A percentile compares a stretch with the other conserved stretches of the same genome.
phyloP scores from a whole-genome alignment of 2,329 filamentous ascomycete species.

The Intubia oerlemansii region DNA sequence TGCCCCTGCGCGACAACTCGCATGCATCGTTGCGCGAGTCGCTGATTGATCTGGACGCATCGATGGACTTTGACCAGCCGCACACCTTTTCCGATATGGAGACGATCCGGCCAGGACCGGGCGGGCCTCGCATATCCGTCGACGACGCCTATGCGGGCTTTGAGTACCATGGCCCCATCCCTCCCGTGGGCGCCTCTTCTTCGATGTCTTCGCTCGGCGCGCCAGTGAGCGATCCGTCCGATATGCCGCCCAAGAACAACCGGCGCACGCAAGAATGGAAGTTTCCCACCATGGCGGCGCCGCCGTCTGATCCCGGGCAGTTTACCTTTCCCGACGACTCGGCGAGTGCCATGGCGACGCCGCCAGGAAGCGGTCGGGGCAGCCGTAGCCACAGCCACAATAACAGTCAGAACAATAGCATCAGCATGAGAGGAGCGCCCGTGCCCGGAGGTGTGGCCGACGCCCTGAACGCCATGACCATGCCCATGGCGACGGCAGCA shows the following conservation, averaged over 20 bases:
- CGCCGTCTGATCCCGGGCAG: conserved; percentile 25
- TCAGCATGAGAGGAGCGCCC: no score
- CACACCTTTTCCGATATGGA: conserved; percentile 39
- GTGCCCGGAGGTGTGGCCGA: no score
- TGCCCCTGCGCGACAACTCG: conserved; percentile 37
- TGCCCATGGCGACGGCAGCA: no score
- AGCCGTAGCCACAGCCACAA: conserved; percentile 2
- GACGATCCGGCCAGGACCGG: conserved; percentile 26
- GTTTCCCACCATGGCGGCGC: conserved; percentile 24
- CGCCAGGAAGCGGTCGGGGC: conserved; percentile 1
- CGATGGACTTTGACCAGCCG: conserved; percentile 27
- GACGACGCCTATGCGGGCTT: conserved; percentile 30
- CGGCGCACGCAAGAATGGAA: conserved; percentile 27
- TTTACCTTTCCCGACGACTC: neutral
- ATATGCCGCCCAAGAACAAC: conserved; percentile 21
- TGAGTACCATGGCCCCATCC: no score
- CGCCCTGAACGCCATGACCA: no score
- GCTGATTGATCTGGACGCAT: conserved; percentile 42
- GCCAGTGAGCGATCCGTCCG: conserved; percentile 35
- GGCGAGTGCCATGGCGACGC: conserved; percentile 1
- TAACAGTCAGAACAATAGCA: conserved; percentile 4
- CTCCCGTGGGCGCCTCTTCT: no score
- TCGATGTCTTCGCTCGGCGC: no score
- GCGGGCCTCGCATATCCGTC: conserved; percentile 21
- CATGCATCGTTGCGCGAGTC: conserved; percentile 35